A percentile compares a stretch with the other conserved stretches of the same genome.
These are phyloP conservation scores for Xylariales sp. DNA, from an alignment of 2,329 filamentous ascomycete species.

Conservation along the genomic window DNA sequence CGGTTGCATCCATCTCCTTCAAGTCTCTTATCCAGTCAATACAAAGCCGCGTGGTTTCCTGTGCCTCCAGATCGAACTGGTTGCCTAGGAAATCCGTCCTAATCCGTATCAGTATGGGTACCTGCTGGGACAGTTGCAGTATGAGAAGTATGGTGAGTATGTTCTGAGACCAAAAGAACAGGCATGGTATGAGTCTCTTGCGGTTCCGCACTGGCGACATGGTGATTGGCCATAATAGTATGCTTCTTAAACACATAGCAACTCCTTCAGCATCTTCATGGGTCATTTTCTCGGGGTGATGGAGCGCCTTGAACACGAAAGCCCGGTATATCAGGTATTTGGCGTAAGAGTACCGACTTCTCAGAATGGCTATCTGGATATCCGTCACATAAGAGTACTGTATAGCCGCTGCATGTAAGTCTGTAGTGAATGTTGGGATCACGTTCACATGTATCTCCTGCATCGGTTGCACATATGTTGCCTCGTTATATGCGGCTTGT, in stretches of 20 bases:
- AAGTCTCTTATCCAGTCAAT: conserved; percentile 58
- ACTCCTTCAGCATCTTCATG: conserved; percentile 49
- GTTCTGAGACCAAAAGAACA: conserved; percentile 61
- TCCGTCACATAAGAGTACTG: conserved; percentile 50
- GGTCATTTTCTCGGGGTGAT: conserved; percentile 49
- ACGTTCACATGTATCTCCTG: conserved; percentile 20
- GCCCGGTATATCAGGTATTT: conserved; percentile 55
- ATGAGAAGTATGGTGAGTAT: conserved; percentile 55
- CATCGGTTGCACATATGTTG: conserved; percentile 16
- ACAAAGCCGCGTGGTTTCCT: conserved; percentile 45
- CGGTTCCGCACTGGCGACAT: conserved; percentile 52
- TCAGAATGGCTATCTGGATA: conserved; percentile 51
- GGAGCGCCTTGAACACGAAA: conserved; percentile 56
- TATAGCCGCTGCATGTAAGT: conserved; percentile 37
- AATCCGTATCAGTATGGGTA: conserved; percentile 45
- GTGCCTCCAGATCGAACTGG: conserved; percentile 45
- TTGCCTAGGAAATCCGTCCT: conserved; percentile 42
- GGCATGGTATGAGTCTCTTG: conserved; percentile 54
- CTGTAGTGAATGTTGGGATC: conserved; percentile 43
- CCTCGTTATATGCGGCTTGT: conserved; percentile 5
- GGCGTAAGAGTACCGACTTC: conserved; percentile 55
- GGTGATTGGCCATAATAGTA: conserved; percentile 56
- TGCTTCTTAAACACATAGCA: conserved; percentile 52
- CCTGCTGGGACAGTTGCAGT: conserved; percentile 48
- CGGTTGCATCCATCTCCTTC: conserved; percentile 47